A percentile compares a stretch with the other conserved stretches of the same genome.
phyloP scores from a whole-genome alignment of 345 rosid genomes.

The Populus deltoides region DNA sequence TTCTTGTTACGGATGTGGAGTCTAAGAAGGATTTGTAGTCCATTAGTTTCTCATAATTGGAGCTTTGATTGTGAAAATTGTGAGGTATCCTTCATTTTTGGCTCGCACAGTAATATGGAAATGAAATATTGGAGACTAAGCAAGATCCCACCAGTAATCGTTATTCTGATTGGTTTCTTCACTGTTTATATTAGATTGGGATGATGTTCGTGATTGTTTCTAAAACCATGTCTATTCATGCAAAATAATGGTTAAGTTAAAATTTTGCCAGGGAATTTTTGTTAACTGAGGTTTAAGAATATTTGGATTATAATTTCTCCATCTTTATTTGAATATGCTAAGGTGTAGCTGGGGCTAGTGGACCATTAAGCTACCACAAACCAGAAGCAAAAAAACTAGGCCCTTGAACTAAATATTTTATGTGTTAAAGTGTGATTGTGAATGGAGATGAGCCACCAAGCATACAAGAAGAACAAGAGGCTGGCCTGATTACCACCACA shows the following conservation, averaged over 20 bases:
- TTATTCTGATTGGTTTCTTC: not conserved
- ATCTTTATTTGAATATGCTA: not conserved
- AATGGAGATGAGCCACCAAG: not conserved
- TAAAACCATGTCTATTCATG: not conserved
- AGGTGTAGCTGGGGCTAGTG: not conserved
- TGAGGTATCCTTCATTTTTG: not conserved
- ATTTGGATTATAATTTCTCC: not conserved
- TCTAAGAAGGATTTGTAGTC: not conserved
- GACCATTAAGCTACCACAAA: not conserved
- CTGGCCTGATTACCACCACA: not conserved
- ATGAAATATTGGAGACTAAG: not conserved
- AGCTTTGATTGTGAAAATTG: not conserved
- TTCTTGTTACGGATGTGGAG: not conserved
- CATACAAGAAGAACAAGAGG: not conserved
- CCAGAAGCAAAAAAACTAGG: not conserved
- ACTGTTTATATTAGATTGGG: not conserved
- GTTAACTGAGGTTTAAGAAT: not conserved
- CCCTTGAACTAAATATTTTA: not conserved
- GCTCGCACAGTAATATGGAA: not conserved
- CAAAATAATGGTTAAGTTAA: not conserved
- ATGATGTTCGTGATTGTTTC: not conserved
- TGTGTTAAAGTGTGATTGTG: not conserved
- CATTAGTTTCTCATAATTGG: not conserved
- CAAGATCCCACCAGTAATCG: not conserved
- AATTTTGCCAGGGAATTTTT: not conserved